Percentiles rank a stretch among this genome's conserved stretches.
phyloP scores from a whole-genome alignment of 1,284 basidiomycete genomes.

The Naganishia sp. region DNA sequence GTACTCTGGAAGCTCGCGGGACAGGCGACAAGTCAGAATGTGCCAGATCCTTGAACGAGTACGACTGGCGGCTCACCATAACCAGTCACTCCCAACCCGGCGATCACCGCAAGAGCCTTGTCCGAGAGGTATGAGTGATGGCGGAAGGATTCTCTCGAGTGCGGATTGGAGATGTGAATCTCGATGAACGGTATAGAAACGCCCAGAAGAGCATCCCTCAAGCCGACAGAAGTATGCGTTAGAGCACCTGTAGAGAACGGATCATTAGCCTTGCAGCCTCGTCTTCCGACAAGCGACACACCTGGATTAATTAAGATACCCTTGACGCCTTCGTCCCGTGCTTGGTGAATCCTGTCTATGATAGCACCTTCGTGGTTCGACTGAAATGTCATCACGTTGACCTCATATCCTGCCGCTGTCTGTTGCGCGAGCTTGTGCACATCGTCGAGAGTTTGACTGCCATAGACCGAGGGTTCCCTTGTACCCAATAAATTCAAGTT shows the following conservation, averaged over 20 bases:
- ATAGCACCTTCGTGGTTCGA: slow-evolving; percentile 51
- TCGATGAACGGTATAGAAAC: slow-evolving; percentile 50
- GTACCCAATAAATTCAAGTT: slow-evolving; percentile 52
- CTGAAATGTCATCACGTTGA: slow-evolving; percentile 42
- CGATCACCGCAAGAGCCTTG: slow-evolving; percentile 45
- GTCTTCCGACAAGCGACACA: not conserved
- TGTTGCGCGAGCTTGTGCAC: slow-evolving; percentile 33
- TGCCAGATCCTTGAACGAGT: not conserved
- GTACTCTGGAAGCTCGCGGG: not conserved
- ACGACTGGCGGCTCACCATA: slow-evolving; percentile 27
- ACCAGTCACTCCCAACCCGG: slow-evolving; percentile 39
- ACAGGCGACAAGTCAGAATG: not conserved
- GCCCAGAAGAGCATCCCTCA: slow-evolving; percentile 47
- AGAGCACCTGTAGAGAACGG: slow-evolving; percentile 36
- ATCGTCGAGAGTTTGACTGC: slow-evolving; percentile 46
- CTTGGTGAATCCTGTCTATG: slow-evolving; percentile 49
- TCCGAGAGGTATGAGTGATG: slow-evolving; percentile 51
- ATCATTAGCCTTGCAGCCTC: no score
- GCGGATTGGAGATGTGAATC: slow-evolving; percentile 51
- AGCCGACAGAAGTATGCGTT: slow-evolving; percentile 49
- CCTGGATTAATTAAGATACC: slow-evolving; percentile 50
- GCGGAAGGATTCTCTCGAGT: slow-evolving; percentile 49
- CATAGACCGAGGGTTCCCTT: slow-evolving; percentile 52
- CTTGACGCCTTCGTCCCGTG: slow-evolving; percentile 41
- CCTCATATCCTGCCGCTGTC: slow-evolving; percentile 33